phyloP scores from a whole-genome alignment of 1,284 basidiomycete genomes.

The Megacollybia platyphylla region DNA sequence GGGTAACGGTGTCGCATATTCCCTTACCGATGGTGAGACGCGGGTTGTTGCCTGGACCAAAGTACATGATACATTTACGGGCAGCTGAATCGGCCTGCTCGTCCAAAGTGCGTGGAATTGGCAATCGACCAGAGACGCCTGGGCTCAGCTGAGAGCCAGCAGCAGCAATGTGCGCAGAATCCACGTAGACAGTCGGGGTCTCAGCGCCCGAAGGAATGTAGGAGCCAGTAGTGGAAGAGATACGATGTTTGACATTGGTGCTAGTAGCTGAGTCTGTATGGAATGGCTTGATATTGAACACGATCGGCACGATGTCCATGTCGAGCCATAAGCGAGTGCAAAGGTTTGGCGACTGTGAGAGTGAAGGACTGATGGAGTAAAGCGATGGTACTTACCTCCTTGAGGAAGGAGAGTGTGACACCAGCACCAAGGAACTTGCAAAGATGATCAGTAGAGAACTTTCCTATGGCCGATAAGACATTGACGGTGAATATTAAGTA shows the following conservation, averaged over 20 bases:
- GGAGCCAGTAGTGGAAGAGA: slow-evolving; percentile 63
- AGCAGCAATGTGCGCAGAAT: slow-evolving; percentile 28
- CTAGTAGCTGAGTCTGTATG: slow-evolving; percentile 65
- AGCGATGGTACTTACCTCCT: slow-evolving; percentile 19
- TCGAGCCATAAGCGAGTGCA: slow-evolving; percentile 70
- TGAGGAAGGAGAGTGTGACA: slow-evolving; percentile 27
- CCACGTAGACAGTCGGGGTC: slow-evolving; percentile 56
- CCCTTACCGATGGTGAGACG: slow-evolving; percentile 48
- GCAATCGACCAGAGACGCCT: slow-evolving; percentile 42
- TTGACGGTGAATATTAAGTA: too few species aligned
- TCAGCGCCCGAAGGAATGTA: slow-evolving; percentile 54
- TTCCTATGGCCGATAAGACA: slow-evolving; percentile 8
- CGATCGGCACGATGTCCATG: slow-evolving; percentile 65
- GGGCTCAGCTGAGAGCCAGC: slow-evolving; percentile 28
- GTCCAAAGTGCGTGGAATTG: slow-evolving; percentile 63
- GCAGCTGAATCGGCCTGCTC: slow-evolving; percentile 77
- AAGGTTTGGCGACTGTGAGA: slow-evolving; percentile 49
- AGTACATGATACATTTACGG: slow-evolving; percentile 72
- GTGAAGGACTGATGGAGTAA: slow-evolving; percentile 7
- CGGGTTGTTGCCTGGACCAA: slow-evolving; percentile 68
- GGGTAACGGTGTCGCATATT: too few species aligned
- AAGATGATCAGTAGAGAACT: slow-evolving; percentile 60
- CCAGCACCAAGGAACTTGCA: slow-evolving; percentile 70
- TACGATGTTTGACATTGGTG: slow-evolving; percentile 66
- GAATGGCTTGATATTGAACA: slow-evolving; percentile 73